Evolutionary conservation across 768 basidiomycete species (phyloP).

Genomic region (Kondoa subrosea): DNA sequence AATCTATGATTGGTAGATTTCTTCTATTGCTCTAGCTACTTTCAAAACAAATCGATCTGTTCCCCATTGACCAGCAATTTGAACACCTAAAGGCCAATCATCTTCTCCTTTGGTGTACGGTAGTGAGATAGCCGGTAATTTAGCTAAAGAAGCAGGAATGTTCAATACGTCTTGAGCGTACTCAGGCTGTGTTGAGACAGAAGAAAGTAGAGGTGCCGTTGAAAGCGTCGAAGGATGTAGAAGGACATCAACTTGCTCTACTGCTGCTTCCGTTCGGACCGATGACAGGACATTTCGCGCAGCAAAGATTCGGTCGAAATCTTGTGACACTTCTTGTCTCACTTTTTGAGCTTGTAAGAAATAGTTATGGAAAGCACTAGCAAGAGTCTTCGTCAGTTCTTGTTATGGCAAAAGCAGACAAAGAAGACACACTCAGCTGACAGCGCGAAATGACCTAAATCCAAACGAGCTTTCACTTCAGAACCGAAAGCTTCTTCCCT

Average conservation of each 20-base stretch:
- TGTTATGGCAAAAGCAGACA: neutral
- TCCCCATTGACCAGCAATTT: conserved; percentile 26
- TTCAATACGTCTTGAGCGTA: conserved; percentile 87
- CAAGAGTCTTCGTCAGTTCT: neutral
- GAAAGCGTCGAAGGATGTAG: conserved; percentile 73
- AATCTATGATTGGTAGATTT: too few species aligned
- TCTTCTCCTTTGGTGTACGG: conserved; percentile 41
- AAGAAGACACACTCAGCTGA: conserved; percentile 58
- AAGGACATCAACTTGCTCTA: conserved; percentile 52
- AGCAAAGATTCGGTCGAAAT: conserved; percentile 56
- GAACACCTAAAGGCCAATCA: conserved; percentile 59
- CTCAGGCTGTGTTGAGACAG: conserved; percentile 21
- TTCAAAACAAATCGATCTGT: conserved; percentile 17
- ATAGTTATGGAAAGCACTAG: conserved; percentile 90
- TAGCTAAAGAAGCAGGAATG: conserved; percentile 77
- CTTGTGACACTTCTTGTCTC: conserved; percentile 50
- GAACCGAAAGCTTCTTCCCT: conserved; percentile 57
- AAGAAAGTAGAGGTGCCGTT: conserved; percentile 51
- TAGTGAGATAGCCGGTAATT: conserved; percentile 63
- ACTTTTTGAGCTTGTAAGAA: conserved; percentile 81
- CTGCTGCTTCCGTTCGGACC: neutral
- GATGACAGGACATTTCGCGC: conserved; percentile 39
- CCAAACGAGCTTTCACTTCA: conserved; percentile 70
- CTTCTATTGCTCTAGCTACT: neutral
- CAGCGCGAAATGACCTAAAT: conserved; percentile 79